Evolutionary conservation across 1,139 yeast genomes (phyloP).

Genomic region (Williopsis jadinii): DNA sequence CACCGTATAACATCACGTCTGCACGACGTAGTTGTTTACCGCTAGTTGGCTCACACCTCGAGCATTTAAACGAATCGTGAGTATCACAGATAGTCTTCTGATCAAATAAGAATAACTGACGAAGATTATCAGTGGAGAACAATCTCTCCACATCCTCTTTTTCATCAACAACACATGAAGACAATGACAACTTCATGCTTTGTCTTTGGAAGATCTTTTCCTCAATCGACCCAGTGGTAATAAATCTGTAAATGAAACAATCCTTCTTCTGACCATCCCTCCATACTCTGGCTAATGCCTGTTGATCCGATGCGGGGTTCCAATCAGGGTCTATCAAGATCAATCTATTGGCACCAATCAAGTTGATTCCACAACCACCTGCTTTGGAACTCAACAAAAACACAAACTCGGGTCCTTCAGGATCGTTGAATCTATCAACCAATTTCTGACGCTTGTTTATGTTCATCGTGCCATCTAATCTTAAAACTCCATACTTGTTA

Average conservation of each 20-base stretch:
- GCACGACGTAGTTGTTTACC: slow-evolving; percentile 63
- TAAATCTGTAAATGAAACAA: slow-evolving; percentile 89
- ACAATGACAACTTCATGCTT: slow-evolving; percentile 87
- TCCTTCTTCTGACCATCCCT: slow-evolving; percentile 98
- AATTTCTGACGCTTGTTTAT: slow-evolving; percentile 89
- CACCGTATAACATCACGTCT: slow-evolving; percentile 93
- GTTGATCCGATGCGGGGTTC: slow-evolving; percentile 99
- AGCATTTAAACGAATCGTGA: slow-evolving; percentile 87
- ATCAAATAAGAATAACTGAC: slow-evolving; percentile 68
- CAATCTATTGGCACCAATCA: slow-evolving; percentile 91
- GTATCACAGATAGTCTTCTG: slow-evolving; percentile 76
- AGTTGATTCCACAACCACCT: slow-evolving; percentile 97
- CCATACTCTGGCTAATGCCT: slow-evolving; percentile 97
- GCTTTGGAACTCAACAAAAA: slow-evolving; percentile 91
- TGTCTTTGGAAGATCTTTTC: slow-evolving; percentile 89
- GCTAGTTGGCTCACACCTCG: slow-evolving; percentile 53
- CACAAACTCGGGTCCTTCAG: slow-evolving; percentile 81
- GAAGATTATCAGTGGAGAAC: slow-evolving; percentile 75
- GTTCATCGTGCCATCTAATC: slow-evolving; percentile 90
- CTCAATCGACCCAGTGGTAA: slow-evolving; percentile 86
- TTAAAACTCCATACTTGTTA: slow-evolving; percentile 66
- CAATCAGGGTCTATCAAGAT: slow-evolving; percentile 93
- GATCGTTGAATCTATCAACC: slow-evolving; percentile 87
- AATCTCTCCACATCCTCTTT: slow-evolving; percentile 91
- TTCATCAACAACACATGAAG: slow-evolving; percentile 96